A percentile compares a stretch with the other conserved stretches of the same genome.
These are phyloP conservation scores for Phytophthora palmivora DNA, from an alignment of 352 stramenopile species.

Conservation along the genomic window DNA sequence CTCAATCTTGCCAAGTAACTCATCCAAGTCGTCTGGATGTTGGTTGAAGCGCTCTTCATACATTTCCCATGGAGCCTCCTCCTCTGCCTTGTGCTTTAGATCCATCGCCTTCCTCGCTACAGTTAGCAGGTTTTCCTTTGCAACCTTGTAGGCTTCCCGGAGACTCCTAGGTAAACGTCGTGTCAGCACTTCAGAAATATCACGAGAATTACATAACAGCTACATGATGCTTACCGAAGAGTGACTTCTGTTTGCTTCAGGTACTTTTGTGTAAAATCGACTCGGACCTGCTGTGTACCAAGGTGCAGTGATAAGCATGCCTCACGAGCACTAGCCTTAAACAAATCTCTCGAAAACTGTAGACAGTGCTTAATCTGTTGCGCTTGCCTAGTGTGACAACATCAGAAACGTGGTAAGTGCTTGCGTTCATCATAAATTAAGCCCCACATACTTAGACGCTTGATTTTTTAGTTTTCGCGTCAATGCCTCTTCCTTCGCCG, in stretches of 20 bases:
- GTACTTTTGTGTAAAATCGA: slow-evolving; percentile 69
- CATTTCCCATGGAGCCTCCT: slow-evolving; percentile 68
- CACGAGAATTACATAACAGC: neutral
- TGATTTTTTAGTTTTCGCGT: slow-evolving; percentile 79
- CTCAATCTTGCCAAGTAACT: slow-evolving; percentile 79
- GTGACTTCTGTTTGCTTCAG: slow-evolving; percentile 60
- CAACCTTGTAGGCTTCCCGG: slow-evolving; percentile 61
- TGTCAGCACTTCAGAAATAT: slow-evolving; percentile 5
- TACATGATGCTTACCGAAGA: slow-evolving; percentile 45
- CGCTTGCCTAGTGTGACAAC: slow-evolving; percentile 49
- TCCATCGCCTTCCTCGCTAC: slow-evolving; percentile 72
- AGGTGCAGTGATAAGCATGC: slow-evolving; percentile 61
- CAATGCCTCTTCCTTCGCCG: slow-evolving; percentile 77
- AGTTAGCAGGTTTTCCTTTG: slow-evolving; percentile 73
- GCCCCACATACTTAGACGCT: slow-evolving; percentile 54
- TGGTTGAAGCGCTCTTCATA: slow-evolving; percentile 68
- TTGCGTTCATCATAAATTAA: neutral
- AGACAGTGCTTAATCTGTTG: slow-evolving; percentile 75
- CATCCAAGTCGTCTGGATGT: slow-evolving; percentile 80
- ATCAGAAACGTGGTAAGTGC: slow-evolving; percentile 10
- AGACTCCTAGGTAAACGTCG: slow-evolving; percentile 41
- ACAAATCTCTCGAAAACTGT: slow-evolving; percentile 59
- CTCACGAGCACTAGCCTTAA: slow-evolving; percentile 57
- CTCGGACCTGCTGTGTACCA: slow-evolving; percentile 70
- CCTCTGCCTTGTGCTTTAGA: slow-evolving; percentile 69